Base-by-base conservation (phyloP, 768 basidiomycete genomes). In the Cyathus striatus region DNA sequence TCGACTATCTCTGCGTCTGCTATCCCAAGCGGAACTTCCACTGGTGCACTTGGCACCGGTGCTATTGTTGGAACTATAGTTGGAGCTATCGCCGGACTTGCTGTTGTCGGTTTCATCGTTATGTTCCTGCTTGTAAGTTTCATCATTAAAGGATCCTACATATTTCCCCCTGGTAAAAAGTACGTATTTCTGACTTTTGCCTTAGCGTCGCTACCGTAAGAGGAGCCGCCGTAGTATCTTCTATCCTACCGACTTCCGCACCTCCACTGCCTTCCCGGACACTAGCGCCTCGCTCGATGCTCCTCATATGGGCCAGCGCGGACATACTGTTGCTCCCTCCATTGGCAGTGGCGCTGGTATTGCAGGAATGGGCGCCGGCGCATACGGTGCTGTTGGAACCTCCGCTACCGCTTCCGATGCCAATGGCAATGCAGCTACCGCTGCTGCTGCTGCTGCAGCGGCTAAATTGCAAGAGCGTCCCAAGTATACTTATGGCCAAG, bases 361-460 rank as follows among this genome's bases (percentile, higher is more conserved):
- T 56, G 66, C 70, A 4, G 70, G 71, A 14, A 62, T 65, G 6
- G 68, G 68, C 32, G 59, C 63, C 51, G 68, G 49, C 67, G 62
- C 51, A 69, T 68, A 38, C 21, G 61, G 51, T 69, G 60, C 41
- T 63, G 63, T 52, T 70, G 69, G 48, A 66, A 65, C 26, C 13
- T 44, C 47, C 20, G 45, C 36, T 20, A 42, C 35, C 17, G 49
- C 46, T 22, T 68, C 71, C 65, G 69, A 4, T 24, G 47, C 39
- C 38, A 38, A 32, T 21, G 37, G 16, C 18, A 18, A 18, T 45
- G 46, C 13, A 6, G 42, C 42, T 14, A 41, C 52, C 24, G 44
- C 51, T 2, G 41, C 47, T n/a, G 43, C 53, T 4, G 49, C 53
- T 20, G 49, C 49, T 12, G 44, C 48, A 7, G 52, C 48, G 18